Evolutionary conservation across 2,329 filamentous ascomycete genomes (phyloP), one percentile per base, ranked within the genome.

Genomic region (Aurifilum marmelostoma): DNA sequence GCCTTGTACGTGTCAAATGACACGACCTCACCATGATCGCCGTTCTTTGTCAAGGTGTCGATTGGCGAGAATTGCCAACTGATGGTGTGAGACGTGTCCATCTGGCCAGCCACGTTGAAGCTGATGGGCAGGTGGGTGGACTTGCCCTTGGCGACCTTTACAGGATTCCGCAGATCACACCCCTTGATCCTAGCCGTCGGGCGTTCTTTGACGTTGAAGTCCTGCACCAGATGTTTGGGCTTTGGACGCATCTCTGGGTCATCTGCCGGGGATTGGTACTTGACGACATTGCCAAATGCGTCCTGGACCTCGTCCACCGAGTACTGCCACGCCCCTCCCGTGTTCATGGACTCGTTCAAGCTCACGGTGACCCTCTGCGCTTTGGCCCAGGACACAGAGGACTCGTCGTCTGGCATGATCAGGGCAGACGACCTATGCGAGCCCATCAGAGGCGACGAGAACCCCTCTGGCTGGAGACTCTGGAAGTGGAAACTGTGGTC

Each of bases 241-340:
- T 88, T 90, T 4, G 84, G 82, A 71, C 86, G 89, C 63, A 83
- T 82, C 24, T 93, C 89, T 47, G 85, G 82, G n/a, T 96, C 92
- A 56, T 96, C 92, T 18, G 85, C 83, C 3, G 85, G 79, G 4
- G 83, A 81, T 3, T 86, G 82, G 76, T 97, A 99, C 72, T 89
- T 91, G 69, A 94, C 90, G 50, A 91, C 82, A 75, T 99, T 99
- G 61, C 94, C 94, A 73, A 94, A 91, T 2, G 89, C 95, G 81
- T 99, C 96, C 70, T 93, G 89, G 11, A 99, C 93, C 78, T 97
- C 93, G 73, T 97, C 93, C 66, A 99, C 89, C 1, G 91, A 90
- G 77, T 98, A 99, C 71, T 91, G 85, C 94, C 95, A 98, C 65
- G 89, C 86, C 21, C 95, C 96, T 65, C 91, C 87, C 8, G 85